Percentiles rank a stretch among this genome's conserved stretches.
phyloP scores from a whole-genome alignment of 495 filamentous ascomycete genomes.

The Aspergillus wentii region DNA sequence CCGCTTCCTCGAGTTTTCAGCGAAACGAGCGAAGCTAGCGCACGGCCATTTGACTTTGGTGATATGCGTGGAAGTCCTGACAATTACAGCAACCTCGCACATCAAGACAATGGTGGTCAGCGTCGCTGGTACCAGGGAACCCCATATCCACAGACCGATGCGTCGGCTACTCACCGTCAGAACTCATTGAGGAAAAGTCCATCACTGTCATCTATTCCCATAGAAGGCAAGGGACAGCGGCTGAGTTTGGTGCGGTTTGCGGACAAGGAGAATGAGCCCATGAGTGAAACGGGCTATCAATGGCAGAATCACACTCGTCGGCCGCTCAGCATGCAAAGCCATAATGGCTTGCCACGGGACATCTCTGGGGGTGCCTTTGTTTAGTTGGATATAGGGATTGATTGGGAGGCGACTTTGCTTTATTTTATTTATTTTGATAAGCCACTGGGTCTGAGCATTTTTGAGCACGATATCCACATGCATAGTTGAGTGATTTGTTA shows the following conservation, averaged over 20 bases:
- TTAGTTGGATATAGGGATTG: no score
- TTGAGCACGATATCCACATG: no score
- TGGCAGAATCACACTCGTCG: no score
- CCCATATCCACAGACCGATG: slow-evolving; percentile 3
- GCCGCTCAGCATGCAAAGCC: no score
- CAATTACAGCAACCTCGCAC: slow-evolving; percentile 1
- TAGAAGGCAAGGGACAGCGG: slow-evolving; percentile 5
- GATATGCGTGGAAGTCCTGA: background rate
- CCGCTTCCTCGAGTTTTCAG: slow-evolving; percentile 40
- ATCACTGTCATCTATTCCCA: slow-evolving; percentile 10
- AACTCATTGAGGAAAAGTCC: slow-evolving; percentile 11
- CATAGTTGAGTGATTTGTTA: no score
- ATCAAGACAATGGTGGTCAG: background rate
- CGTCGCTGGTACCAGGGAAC: slow-evolving; percentile 9
- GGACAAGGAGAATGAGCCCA: slow-evolving; percentile 1
- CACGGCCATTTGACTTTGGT: no score
- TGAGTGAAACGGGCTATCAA: slow-evolving; percentile 2
- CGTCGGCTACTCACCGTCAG: background rate
- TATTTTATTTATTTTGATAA: no score
- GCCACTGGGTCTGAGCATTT: no score
- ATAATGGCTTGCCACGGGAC: no score
- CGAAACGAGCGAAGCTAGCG: slow-evolving; percentile 31
- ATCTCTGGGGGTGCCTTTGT: no score
- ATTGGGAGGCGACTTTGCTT: no score
- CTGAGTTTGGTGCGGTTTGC: slow-evolving; percentile 8